A percentile compares a stretch with the other conserved stretches of the same genome.
Evolutionary conservation across 805 yeast species (phyloP).

Genomic region (Danielia oregonensis): DNA sequence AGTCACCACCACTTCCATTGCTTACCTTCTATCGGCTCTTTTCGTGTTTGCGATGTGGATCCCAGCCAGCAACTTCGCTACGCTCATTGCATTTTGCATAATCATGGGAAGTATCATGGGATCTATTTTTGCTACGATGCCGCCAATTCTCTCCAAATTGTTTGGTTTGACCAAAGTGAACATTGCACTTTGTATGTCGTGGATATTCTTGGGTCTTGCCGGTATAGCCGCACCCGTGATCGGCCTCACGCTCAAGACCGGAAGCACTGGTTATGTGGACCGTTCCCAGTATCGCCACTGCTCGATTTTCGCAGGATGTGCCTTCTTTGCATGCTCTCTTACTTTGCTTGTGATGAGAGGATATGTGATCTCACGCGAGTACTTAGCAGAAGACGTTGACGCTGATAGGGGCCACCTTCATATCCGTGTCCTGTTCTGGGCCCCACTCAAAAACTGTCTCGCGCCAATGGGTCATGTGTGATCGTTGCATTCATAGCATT

Average conservation of each 20-base stretch:
- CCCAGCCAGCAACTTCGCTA: slow-evolving; percentile 49
- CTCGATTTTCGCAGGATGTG: slow-evolving; percentile 56
- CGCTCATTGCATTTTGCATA: slow-evolving; percentile 50
- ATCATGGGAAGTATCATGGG: slow-evolving; percentile 60
- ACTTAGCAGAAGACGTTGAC: slow-evolving; percentile 7
- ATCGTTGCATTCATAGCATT: too few species aligned
- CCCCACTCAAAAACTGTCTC: slow-evolving; percentile 8
- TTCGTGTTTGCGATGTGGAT: slow-evolving; percentile 36
- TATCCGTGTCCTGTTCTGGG: slow-evolving; percentile 11
- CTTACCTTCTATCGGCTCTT: slow-evolving; percentile 25
- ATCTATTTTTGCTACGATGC: slow-evolving; percentile 51
- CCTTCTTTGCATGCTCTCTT: slow-evolving; percentile 45
- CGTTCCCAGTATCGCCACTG: slow-evolving; percentile 51
- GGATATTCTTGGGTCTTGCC: slow-evolving; percentile 49
- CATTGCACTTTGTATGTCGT: slow-evolving; percentile 47
- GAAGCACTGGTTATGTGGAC: slow-evolving; percentile 20
- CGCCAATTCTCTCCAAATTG: slow-evolving; percentile 49
- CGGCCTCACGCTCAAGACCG: slow-evolving; percentile 48
- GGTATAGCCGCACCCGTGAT: slow-evolving; percentile 59
- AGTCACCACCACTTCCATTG: slow-evolving; percentile 35
- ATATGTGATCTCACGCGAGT: slow-evolving; percentile 51
- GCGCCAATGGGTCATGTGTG: too few species aligned
- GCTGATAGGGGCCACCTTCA: slow-evolving; percentile 16
- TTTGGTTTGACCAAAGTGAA: slow-evolving; percentile 53
- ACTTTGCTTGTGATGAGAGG: slow-evolving; percentile 47